Conservation (phyloP, 2,329 filamentous ascomycete genomes). For the Oidium heveae region DNA sequence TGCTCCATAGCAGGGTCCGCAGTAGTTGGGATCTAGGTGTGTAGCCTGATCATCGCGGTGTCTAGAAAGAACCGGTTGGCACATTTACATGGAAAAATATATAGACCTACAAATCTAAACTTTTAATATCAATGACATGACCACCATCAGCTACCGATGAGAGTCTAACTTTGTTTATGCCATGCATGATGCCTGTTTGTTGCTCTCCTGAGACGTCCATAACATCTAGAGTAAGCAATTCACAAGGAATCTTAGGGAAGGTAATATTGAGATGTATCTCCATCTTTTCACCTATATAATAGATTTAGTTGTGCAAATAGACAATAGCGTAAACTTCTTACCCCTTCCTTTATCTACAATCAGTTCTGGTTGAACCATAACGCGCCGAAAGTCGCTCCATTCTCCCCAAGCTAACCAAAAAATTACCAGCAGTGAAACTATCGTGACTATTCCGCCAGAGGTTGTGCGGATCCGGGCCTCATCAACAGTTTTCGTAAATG, state of each 20-base stretch:
- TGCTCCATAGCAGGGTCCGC: slow-evolving; percentile 80
- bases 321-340: slow-evolving; percentile 16
- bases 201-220: slow-evolving; percentile 98
- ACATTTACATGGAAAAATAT: background rate
- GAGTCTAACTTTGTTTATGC: slow-evolving; percentile 74
- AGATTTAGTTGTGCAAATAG: background rate
- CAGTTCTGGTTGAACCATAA: slow-evolving; percentile 73
- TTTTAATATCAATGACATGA: slow-evolving; percentile 42
- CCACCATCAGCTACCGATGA: slow-evolving; percentile 49
- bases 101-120: slow-evolving; percentile 35
- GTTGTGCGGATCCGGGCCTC: slow-evolving; percentile 92
- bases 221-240: slow-evolving; percentile 85
- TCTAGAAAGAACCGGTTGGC: slow-evolving; percentile 16
- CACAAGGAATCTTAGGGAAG: slow-evolving; percentile 82
- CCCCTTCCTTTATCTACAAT: slow-evolving; percentile 93
- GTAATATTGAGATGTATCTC: slow-evolving; percentile 96
- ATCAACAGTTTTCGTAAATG: slow-evolving; percentile 97
- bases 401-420: slow-evolving; percentile 80
- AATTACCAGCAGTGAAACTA: slow-evolving; percentile 69
- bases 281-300: slow-evolving; percentile 67
- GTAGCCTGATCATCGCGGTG: slow-evolving; percentile 42
- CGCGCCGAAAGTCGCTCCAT: slow-evolving; percentile 77
- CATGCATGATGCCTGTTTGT: slow-evolving; percentile 81
- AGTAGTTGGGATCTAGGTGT: slow-evolving; percentile 81
- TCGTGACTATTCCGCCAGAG: slow-evolving; percentile 83